Conservation (phyloP, 805 yeast genomes). For the Candida stauntonica region DNA sequence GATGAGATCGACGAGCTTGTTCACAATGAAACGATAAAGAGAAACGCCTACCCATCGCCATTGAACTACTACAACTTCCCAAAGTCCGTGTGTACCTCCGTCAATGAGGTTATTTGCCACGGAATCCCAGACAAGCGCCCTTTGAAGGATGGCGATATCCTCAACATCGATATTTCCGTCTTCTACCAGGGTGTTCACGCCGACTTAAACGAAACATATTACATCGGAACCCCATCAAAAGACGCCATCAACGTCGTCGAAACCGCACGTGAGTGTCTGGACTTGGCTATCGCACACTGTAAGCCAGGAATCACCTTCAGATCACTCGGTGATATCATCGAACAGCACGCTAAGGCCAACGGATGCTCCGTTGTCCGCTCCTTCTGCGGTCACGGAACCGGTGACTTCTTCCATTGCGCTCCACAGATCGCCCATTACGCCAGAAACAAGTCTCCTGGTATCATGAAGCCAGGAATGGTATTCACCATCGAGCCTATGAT, state of each 20-base stretch:
- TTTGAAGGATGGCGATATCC: conserved; percentile 88
- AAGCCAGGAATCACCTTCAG: conserved; percentile 92
- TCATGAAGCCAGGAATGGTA: conserved; percentile 92
- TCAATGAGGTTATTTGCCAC: conserved; percentile 94
- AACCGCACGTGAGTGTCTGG: conserved; percentile 83
- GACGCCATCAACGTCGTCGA: conserved; percentile 89
- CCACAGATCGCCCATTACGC: conserved; percentile 96
- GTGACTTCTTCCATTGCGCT: conserved; percentile 80
- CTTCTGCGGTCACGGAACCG: conserved; percentile 93
- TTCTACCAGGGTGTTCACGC: conserved; percentile 88
- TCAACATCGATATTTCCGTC: conserved; percentile 84
- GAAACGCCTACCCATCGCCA: conserved; percentile 93
- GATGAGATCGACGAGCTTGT: conserved; percentile 85
- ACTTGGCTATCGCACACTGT: conserved; percentile 74
- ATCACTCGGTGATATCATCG: conserved; percentile 81
- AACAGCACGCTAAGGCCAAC: conserved; percentile 74
- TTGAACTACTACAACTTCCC: conserved; percentile 92
- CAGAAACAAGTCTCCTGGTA: conserved; percentile 87
- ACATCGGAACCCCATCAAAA: conserved; percentile 84
- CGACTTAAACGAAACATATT: conserved; percentile 94
- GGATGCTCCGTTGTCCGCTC: conserved; percentile 84
- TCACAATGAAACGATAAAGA: conserved; percentile 82
- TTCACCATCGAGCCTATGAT: conserved; percentile 99
- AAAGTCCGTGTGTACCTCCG: conserved; percentile 86
- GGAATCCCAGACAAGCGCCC: conserved; percentile 93